phyloP scores from a whole-genome alignment of 2,329 filamentous ascomycete species.

The Trichoderma guizhouense region DNA sequence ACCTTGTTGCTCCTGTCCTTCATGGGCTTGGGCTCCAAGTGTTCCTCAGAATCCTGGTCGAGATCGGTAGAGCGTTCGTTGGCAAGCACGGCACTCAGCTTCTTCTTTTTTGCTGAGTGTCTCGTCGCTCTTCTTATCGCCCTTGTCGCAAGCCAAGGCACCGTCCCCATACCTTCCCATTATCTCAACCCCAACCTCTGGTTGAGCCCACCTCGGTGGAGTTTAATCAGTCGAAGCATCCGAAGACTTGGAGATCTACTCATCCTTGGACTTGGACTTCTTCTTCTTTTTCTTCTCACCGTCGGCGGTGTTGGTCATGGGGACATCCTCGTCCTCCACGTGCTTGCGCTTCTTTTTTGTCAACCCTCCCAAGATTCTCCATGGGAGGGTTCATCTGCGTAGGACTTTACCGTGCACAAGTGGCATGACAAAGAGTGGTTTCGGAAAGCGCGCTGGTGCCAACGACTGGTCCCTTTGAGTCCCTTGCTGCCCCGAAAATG shows the following conservation, averaged over 20 bases:
- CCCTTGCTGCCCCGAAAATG: too few species aligned
- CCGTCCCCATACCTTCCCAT: background rate
- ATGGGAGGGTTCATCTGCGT: background rate
- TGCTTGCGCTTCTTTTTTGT: slow-evolving; percentile 62
- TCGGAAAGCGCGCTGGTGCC: too few species aligned
- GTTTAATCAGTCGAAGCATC: slow-evolving; percentile 11
- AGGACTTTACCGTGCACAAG: background rate
- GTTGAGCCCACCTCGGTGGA: slow-evolving; percentile 17
- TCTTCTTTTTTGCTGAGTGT: background rate
- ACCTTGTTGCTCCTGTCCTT: slow-evolving; percentile 37
- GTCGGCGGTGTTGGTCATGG: slow-evolving; percentile 41
- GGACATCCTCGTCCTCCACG: slow-evolving; percentile 41
- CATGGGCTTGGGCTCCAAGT: slow-evolving; percentile 54
- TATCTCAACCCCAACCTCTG: background rate
- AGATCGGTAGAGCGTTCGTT: background rate
- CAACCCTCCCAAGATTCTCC: background rate
- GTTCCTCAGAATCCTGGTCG: background rate
- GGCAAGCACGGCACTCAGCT: background rate
- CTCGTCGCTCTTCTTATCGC: background rate
- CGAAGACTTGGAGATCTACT: slow-evolving; percentile 27
- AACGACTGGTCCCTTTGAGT: too few species aligned
- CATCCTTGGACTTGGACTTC: slow-evolving; percentile 50
- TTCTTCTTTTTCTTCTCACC: slow-evolving; percentile 46
- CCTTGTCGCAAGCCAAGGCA: background rate
- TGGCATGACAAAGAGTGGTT: too few species aligned